These are phyloP conservation scores for Boletus austroedulis DNA, from an alignment of 1,284 basidiomycete genomes.

Conservation along the genomic window DNA sequence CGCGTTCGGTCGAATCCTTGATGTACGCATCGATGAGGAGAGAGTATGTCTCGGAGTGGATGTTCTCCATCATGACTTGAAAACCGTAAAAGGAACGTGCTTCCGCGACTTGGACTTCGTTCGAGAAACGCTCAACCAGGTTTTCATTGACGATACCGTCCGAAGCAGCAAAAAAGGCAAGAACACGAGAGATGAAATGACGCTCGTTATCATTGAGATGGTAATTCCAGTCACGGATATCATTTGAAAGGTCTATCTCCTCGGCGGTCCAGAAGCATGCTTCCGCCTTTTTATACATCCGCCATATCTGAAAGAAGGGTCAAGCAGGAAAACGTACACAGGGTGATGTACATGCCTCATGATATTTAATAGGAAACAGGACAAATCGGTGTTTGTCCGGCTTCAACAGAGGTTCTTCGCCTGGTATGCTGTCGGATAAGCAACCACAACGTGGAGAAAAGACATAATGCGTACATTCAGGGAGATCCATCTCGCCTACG, in stretches of 20 bases:
- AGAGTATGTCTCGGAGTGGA: slow-evolving; percentile 96
- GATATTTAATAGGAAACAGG: slow-evolving; percentile 92
- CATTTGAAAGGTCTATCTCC: slow-evolving; percentile 95
- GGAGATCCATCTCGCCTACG: slow-evolving; percentile 63
- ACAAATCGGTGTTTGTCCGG: slow-evolving; percentile 82
- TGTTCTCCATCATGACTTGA: slow-evolving; percentile 99
- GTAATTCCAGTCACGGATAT: slow-evolving; percentile 90
- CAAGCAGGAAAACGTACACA: neutral
- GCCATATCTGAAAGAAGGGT: slow-evolving; percentile 72
- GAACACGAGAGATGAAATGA: slow-evolving; percentile 93
- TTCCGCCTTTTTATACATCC: slow-evolving; percentile 92
- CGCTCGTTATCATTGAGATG: slow-evolving; percentile 91
- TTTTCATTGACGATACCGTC: slow-evolving; percentile 99
- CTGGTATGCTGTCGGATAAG: slow-evolving; percentile 34
- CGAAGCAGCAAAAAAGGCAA: slow-evolving; percentile 96
- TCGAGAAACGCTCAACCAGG: slow-evolving; percentile 91
- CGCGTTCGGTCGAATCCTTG: slow-evolving; percentile 80
- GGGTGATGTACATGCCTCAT: slow-evolving; percentile 59
- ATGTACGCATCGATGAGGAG: slow-evolving; percentile 98
- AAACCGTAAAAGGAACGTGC: slow-evolving; percentile 98
- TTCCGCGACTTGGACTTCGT: slow-evolving; percentile 92
- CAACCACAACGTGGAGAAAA: neutral
- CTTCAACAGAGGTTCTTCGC: slow-evolving; percentile 78
- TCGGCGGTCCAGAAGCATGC: slow-evolving; percentile 98
- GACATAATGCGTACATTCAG: slow-evolving; percentile 48